phyloP scores from a whole-genome alignment of 177 flowering plant genomes.

The Vitis hybrid region DNA sequence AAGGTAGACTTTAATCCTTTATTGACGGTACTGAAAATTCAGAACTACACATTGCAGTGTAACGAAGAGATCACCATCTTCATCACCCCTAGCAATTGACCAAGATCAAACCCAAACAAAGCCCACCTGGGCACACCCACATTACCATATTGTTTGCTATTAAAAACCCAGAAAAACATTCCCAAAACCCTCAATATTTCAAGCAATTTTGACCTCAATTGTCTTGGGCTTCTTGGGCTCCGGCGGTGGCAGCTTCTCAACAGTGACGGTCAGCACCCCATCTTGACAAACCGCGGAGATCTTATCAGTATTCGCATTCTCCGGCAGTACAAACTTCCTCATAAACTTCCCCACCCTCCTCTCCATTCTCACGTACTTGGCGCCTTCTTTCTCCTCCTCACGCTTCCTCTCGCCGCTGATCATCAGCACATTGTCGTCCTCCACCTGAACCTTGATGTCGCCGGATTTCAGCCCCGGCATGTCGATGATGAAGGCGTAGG shows the following conservation, averaged over 20 bases:
- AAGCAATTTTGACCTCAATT: constrained; percentile 36
- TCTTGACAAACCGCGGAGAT: constrained; percentile 39
- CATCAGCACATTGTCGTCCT: constrained; percentile 30
- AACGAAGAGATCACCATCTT: no score
- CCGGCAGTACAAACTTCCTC: constrained; percentile 50
- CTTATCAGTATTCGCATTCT: constrained; percentile 33
- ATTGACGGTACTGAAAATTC: no score
- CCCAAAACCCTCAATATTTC: neutral
- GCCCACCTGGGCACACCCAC: no score
- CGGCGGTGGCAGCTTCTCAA: constrained; percentile 51
- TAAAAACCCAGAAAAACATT: no score
- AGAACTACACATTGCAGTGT: no score
- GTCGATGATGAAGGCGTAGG: constrained; percentile 27
- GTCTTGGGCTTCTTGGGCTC: constrained; percentile 50
- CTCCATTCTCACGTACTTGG: constrained; percentile 48
- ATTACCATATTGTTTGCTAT: no score
- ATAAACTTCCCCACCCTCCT: constrained; percentile 43
- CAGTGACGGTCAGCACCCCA: constrained; percentile 43
- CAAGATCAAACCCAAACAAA: no score
- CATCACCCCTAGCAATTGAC: no score
- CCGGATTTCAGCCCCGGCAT: constrained; percentile 38
- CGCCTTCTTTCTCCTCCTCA: constrained; percentile 36
- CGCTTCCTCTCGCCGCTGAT: constrained; percentile 27
- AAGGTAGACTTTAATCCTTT: no score
- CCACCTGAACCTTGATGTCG: constrained; percentile 35